Percentiles rank a stretch among this genome's conserved stretches.
Conservation (phyloP, 2,329 filamentous ascomycete genomes). For the Botrytis fragariae region DNA sequence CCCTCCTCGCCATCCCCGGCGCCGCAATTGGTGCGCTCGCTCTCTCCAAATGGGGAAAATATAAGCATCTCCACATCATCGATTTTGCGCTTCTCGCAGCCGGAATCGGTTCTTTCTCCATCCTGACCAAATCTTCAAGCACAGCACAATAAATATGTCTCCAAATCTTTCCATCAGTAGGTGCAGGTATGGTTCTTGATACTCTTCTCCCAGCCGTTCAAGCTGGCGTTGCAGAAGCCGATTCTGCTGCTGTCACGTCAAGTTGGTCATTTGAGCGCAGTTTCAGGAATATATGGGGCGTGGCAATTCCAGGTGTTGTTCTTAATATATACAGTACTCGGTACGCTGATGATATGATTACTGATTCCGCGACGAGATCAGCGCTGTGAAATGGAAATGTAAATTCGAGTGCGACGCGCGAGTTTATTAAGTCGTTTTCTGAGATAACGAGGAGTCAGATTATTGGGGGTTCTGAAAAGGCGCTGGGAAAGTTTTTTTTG, state of each 20-base stretch:
- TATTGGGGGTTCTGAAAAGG: not conserved
- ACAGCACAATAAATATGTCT: constrained; percentile 44
- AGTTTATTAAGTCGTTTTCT: not conserved
- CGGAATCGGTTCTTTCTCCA: constrained; percentile 7
- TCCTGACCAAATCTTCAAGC: constrained; percentile 42
- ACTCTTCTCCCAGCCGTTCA: constrained; percentile 46
- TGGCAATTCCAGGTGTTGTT: not conserved
- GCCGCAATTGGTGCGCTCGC: constrained; percentile 9
- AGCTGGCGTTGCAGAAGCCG: constrained; percentile 29
- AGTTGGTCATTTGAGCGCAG: constrained; percentile 20
- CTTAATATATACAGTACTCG: not conserved
- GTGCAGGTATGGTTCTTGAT: constrained; percentile 45
- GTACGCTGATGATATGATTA: not conserved
- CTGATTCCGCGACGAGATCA: not conserved
- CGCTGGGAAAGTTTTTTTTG: not conserved
- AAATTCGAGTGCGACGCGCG: not conserved
- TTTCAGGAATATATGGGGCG: constrained; percentile 23
- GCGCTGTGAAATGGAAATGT: not conserved
- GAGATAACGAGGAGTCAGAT: not conserved
- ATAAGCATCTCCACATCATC: constrained; percentile 35
- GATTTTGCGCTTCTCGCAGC: constrained; percentile 33
- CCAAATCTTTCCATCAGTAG: constrained; percentile 43
- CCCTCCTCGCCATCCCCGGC: constrained; percentile 41
- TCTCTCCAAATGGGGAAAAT: constrained; percentile 28
- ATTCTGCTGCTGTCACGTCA: constrained; percentile 18